Percentiles rank a stretch among this genome's conserved stretches.
phyloP scores from a whole-genome alignment of 2,329 filamentous ascomycete genomes.

The Aspergillus sp. region DNA sequence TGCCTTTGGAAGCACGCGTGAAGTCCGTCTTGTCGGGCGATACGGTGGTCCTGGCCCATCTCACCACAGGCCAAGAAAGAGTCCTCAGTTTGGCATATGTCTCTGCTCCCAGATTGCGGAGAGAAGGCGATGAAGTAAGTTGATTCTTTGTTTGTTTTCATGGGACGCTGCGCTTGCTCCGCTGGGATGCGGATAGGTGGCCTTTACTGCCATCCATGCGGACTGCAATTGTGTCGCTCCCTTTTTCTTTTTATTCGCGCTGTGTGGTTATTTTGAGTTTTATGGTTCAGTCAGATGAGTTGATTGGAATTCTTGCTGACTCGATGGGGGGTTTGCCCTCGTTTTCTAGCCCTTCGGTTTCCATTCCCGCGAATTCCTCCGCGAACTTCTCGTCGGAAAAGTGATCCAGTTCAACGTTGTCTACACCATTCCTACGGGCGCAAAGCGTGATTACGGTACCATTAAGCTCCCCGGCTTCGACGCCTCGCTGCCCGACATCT shows the following conservation, averaged over 20 bases:
- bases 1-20: conserved; percentile 62
- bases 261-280: not conserved
- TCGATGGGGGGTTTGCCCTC: not conserved
- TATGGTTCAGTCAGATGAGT: conserved; percentile 1
- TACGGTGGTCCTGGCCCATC: conserved; percentile 77
- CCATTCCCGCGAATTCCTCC: conserved; percentile 88
- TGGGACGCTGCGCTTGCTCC: too few species aligned
- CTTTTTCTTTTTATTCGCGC: not conserved
- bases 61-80: conserved; percentile 77
- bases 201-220: conserved; percentile 4
- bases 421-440: conserved; percentile 76
- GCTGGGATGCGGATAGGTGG: conserved; percentile 9
- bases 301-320: too few species aligned
- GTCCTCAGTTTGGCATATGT: conserved; percentile 89
- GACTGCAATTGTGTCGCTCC: too few species aligned
- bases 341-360: conserved; percentile 68
- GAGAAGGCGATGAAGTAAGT: conserved; percentile 78
- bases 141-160: too few species aligned
- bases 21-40: conserved; percentile 95
- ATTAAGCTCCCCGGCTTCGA: conserved; percentile 64
- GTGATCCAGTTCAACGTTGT: conserved; percentile 77
- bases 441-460: conserved; percentile 81
- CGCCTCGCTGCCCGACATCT: conserved; percentile 75
- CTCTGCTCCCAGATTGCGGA: conserved; percentile 76
- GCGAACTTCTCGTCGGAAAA: conserved; percentile 79